Base-by-base conservation (phyloP, 139 green algal species). In the Haematococcus lacustris region DNA sequence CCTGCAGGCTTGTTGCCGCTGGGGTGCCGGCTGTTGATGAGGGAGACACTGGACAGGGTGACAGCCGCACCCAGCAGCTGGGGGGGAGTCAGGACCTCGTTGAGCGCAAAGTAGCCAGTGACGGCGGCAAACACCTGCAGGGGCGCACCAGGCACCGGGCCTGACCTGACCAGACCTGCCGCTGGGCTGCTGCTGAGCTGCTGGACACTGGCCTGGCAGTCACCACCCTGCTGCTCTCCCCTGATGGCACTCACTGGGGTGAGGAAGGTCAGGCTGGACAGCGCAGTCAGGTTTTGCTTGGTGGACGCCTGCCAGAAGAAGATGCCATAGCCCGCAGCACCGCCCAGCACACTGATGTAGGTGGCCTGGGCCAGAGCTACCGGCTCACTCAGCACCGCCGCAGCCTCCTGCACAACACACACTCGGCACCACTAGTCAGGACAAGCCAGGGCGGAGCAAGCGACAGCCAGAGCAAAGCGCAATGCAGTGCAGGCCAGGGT, bases 191-290 rank as follows among this genome's bases (percentile, higher is more conserved):
- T n/a, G n/a, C n/a, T n/a, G n/a, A n/a, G n/a, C n/a, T n/a, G n/a
- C n/a, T n/a, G n/a, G n/a, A n/a, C n/a, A n/a, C n/a, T n/a, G n/a
- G n/a, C n/a, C n/a, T n/a, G n/a, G n/a, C n/a, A n/a, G n/a, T n/a
- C n/a, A n/a, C n/a, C n/a, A n/a, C n/a, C n/a, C n/a, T n/a, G n/a
- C n/a, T n/a, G n/a, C n/a, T n/a, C n/a, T n/a, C n/a, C n/a, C n/a
- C n/a, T n/a, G n/a, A n/a, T n/a, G n/a, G 93, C 93, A 89, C 98
- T 97, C 66, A 96, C 85, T 30, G 95, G 95, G 2, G 95, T 99
- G 25, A 99, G 78, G 79, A 99, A 99, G 13, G 95, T 99, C 1
- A 99, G 79, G 47, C 78, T 91, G 63, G 83, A 93, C 3, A 99
- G 87, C 3, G 85, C 78, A 17, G 95, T 98, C 1, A 98, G 70